Evolutionary conservation across 148 eudicot species (phyloP), one percentile per base, ranked within the genome.

Genomic region (Heliosperma pusillum): DNA sequence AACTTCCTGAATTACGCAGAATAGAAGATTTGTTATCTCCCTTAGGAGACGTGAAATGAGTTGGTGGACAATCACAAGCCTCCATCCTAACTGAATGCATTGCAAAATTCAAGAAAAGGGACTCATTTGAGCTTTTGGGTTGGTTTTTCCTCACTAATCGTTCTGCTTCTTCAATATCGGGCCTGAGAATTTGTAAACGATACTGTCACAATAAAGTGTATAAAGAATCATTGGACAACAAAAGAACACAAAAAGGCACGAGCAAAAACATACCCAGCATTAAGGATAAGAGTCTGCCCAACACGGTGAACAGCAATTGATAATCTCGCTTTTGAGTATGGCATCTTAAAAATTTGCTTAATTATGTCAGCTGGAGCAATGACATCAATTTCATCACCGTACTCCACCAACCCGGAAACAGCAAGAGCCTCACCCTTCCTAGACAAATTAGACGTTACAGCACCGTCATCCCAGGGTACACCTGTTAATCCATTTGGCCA

Each of bases 31-130:
- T 72, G 45, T 83, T 59, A 78, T 78, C 75, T 73, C 80, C 88
- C 59, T 82, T 80, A 50, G 85, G 21, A 3, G 85, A 22, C 21
- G 80, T 73, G 59, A 83, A 81, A 78, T 90, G 89, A 80, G 80
- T 76, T 26, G 99, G 92, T 33, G 99, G 99, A 80, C 97, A 92
- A 80, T 95, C 99, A 79, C 97, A 95, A 74, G 99, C 99, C 84
- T 95, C 99, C 96, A 95, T 88, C 79, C 99, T 87, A 53, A 95
- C 99, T 55, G 99, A 95, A 84, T 95, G 99, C 99, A 88, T 95
- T 15, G 99, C 99, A 50, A 95, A 95, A 76, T 95, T 95, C 77
- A 86, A 71, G 75, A 95, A 89, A 50, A 95, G 86, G 61, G 99
- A 92, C 71, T 90, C 88, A 70, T 95, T 96, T 22, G 86, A 83